phyloP scores from a whole-genome alignment of 352 stramenopile species.

The Blastocystis sp. region DNA sequence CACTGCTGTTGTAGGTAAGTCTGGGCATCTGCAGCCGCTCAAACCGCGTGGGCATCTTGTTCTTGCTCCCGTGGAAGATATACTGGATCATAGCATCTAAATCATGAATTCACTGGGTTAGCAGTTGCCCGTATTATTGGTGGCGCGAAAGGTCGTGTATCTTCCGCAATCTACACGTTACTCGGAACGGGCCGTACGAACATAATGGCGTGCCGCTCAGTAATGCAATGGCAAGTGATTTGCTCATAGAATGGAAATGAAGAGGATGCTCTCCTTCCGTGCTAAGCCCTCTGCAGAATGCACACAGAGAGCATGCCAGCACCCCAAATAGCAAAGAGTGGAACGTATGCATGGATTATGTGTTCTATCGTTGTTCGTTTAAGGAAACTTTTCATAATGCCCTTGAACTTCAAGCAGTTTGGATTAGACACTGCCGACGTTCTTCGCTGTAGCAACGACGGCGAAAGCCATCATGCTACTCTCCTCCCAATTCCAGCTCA shows the following conservation, averaged over 20 bases:
- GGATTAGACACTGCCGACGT: conserved; percentile 53
- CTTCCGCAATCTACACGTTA: conserved; percentile 39
- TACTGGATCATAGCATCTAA: background rate
- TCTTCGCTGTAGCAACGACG: conserved; percentile 66
- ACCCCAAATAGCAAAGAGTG: background rate
- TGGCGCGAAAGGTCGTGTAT: background rate
- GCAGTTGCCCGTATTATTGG: background rate
- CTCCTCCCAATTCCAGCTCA: conserved; percentile 64
- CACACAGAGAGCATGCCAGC: background rate
- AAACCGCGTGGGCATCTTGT: conserved; percentile 1
- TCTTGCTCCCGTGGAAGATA: background rate
- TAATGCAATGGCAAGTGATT: background rate
- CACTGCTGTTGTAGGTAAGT: background rate
- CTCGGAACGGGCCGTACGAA: background rate
- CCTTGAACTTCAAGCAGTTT: conserved; percentile 58
- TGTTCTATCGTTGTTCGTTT: conserved; percentile 44
- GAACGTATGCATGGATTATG: background rate
- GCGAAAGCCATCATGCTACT: conserved; percentile 63
- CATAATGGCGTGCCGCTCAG: background rate
- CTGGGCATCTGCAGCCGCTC: background rate
- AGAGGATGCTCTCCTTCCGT: background rate
- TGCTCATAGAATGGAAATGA: background rate
- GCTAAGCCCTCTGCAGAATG: background rate
- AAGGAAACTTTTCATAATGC: conserved; percentile 62
- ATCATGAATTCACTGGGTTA: background rate